phyloP scores from a whole-genome alignment of 2,329 filamentous ascomycete genomes.

The Graphiopsis chlorocephala region DNA sequence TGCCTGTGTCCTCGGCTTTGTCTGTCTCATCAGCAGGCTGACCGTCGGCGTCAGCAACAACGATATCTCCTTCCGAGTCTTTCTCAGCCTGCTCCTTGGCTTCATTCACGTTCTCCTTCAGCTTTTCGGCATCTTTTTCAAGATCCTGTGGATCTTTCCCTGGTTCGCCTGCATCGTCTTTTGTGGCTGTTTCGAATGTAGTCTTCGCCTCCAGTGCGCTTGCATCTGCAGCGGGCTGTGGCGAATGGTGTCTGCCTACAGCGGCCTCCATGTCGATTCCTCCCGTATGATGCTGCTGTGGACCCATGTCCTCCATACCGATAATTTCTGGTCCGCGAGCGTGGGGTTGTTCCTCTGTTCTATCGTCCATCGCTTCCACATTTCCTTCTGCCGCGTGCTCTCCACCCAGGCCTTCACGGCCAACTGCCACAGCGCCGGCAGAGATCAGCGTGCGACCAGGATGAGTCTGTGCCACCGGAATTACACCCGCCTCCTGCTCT shows the following conservation, averaged over 20 bases:
- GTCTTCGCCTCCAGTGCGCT: conserved; percentile 16
- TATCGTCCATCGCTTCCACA: conserved; percentile 38
- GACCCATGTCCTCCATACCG: conserved; percentile 81
- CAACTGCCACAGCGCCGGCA: conserved; percentile 18
- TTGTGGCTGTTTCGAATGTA: conserved; percentile 17
- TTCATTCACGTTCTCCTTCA: not conserved
- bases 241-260: conserved; percentile 34
- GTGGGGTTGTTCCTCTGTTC: conserved; percentile 64
- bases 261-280: conserved; percentile 42
- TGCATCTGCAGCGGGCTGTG: conserved; percentile 19
- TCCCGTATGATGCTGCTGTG: conserved; percentile 52
- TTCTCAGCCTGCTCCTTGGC: conserved; percentile 17
- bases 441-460: conserved; percentile 30
- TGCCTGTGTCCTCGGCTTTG: not conserved
- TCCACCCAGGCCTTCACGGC: conserved; percentile 26
- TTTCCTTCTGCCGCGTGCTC: conserved; percentile 21
- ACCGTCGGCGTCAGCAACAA: conserved; percentile 26
- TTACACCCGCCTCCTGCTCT: conserved; percentile 78
- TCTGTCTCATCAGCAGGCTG: not conserved
- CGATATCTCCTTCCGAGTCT: conserved; percentile 31
- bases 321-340: conserved; percentile 81
- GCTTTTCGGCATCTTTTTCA: conserved; percentile 20
- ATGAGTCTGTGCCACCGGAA: conserved; percentile 61
- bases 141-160: conserved; percentile 23
- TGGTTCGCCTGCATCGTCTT: conserved; percentile 20